Evolutionary conservation across 2,329 filamentous ascomycete species (phyloP).

Genomic region (Thielaviopsis euricoi): DNA sequence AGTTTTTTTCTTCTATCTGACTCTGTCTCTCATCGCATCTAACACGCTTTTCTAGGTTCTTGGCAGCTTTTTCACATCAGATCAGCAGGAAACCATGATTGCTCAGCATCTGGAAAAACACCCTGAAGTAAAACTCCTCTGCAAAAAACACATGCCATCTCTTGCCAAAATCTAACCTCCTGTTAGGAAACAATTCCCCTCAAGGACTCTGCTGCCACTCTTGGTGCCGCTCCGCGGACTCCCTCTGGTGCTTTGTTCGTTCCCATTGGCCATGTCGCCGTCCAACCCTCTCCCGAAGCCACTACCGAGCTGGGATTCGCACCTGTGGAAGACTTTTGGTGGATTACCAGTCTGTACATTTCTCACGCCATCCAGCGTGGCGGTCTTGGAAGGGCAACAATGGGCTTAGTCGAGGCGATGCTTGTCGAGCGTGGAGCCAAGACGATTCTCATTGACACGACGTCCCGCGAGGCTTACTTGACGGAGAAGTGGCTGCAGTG

Average conservation of each 20-base stretch:
- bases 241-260: constrained; percentile 19
- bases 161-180: neutral
- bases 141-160: neutral
- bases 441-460: constrained; percentile 22
- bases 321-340: constrained; percentile 18
- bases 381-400: constrained; percentile 22
- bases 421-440: constrained; percentile 18
- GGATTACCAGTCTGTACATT: constrained; percentile 26
- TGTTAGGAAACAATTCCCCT: constrained; percentile 19
- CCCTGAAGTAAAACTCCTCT: constrained; percentile 3
- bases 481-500: constrained; percentile 14
- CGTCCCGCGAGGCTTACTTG: constrained; percentile 17
- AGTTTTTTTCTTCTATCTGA: constrained; percentile 13
- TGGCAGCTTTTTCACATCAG: neutral
- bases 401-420: constrained; percentile 21
- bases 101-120: neutral
- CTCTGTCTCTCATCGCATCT: neutral
- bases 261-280: constrained; percentile 25
- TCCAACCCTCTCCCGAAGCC: constrained; percentile 20
- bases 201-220: constrained; percentile 20
- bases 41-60: neutral
- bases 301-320: constrained; percentile 19
- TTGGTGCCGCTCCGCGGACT: constrained; percentile 17
- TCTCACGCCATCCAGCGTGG: constrained; percentile 22
- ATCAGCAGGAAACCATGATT: neutral